Base-by-base conservation (phyloP, 495 filamentous ascomycete species). In the Penicillium riverlandense region DNA sequence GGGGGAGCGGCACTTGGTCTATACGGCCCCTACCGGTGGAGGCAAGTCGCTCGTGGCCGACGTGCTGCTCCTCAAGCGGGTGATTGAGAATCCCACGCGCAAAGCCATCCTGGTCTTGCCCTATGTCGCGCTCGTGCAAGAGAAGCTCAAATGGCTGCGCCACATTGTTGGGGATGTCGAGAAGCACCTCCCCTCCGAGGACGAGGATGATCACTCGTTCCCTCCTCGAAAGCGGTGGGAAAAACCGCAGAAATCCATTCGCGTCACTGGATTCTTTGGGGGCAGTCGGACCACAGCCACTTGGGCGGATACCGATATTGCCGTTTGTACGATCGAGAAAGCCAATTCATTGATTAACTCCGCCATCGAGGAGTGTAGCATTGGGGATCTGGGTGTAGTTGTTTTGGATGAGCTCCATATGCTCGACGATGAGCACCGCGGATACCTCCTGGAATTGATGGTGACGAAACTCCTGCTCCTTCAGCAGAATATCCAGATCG, bases 291-390 rank as follows among this genome's bases (percentile, higher is more conserved):
- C 75, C 15, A 75, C 78, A 40, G 63, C 74, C 8, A 78, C 73
- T 2, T 90, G 85, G 85, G 70, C 72, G 16, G 87, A 90, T 55
- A 78, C 85, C 40, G 87, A 92, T 58, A 78, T 92, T 45, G 86
- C 78, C 2, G 75, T 90, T 36, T 91, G 85, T 61, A 90, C 87
- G 7, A 86, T 89, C 43, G 87, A 92, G 58, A 92, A 89, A 80
- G 87, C 87, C 42, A 92, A 90, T 49, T 72, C 79, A n/a, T 69
- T 92, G 44, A 72, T 90, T 35, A 92, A 92, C 43, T 61, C 72
- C 16, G 80, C 85, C 11, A 85, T 90, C 53, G 84, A 84, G 48
- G 83, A 90, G 44, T 80, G 78, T 54, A 78, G 70, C 11, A 77
- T 89, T 48, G 67, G 76, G 9, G 71, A 80, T 10, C 61, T 90